These are phyloP conservation scores for Boletus rufocinnamomeus DNA, from an alignment of 768 basidiomycete species.

Conservation along the genomic window DNA sequence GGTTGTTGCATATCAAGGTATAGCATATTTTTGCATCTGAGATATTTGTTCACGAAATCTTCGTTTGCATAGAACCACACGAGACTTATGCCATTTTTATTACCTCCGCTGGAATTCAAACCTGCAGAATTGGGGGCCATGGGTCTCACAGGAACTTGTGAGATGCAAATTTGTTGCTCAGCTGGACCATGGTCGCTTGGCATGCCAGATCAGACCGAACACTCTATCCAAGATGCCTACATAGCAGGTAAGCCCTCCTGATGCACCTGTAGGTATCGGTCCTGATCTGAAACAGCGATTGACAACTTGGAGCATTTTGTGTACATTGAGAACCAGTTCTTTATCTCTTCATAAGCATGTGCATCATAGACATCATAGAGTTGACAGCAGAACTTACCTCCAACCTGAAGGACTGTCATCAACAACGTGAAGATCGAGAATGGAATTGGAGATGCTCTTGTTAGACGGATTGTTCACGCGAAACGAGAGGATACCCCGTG, in stretches of 20 bases:
- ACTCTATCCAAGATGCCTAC: constrained; percentile 94
- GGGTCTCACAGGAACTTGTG: constrained; percentile 93
- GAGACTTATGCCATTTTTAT: constrained; percentile 87
- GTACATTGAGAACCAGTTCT: constrained; percentile 96
- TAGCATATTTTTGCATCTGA: constrained; percentile 13
- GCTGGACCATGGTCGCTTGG: constrained; percentile 97
- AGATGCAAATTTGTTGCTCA: constrained; percentile 94
- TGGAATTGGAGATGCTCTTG: constrained; percentile 91
- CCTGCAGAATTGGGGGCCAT: constrained; percentile 73
- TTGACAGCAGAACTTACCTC: constrained; percentile 2
- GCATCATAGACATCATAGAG: background rate
- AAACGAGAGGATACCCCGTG: constrained; percentile 78
- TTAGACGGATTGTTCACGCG: constrained; percentile 87
- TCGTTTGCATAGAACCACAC: constrained; percentile 71
- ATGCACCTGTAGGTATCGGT: background rate
- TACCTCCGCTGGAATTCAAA: constrained; percentile 92
- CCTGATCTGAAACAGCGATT: constrained; percentile 58
- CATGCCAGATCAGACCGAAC: constrained; percentile 79
- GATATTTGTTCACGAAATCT: background rate
- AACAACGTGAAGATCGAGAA: constrained; percentile 90
- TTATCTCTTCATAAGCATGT: constrained; percentile 76
- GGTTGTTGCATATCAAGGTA: constrained; percentile 90
- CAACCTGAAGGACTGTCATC: constrained; percentile 66
- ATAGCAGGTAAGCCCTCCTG: constrained; percentile 61
- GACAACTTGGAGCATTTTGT: constrained; percentile 95